Evolutionary conservation across 2,329 filamentous ascomycete genomes (phyloP).

Genomic region (Raffaelea deltoideospora): DNA sequence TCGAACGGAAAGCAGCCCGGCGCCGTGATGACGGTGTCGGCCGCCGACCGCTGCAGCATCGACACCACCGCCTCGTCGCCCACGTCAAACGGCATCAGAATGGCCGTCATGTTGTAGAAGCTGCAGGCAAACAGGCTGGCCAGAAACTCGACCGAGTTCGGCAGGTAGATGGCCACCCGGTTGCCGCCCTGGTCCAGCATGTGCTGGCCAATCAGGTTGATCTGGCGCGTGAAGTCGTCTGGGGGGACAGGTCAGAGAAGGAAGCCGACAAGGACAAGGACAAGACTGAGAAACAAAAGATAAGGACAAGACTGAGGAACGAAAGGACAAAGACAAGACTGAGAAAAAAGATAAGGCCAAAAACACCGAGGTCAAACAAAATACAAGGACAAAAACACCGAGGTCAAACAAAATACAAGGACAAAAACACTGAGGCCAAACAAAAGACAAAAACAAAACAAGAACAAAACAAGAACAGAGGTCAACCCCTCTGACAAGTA

Average conservation of each 20-base stretch:
- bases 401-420: too few relatives aligned
- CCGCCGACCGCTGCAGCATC: constrained; percentile 57
- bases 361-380: not conserved
- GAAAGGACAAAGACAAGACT: not conserved
- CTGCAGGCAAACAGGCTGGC: constrained; percentile 71
- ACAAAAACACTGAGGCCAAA: too few relatives aligned
- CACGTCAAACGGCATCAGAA: constrained; percentile 73
- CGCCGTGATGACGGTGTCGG: constrained; percentile 69
- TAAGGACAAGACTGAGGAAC: not conserved
- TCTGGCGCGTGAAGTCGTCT: constrained; percentile 67
- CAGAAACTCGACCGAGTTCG: constrained; percentile 84
- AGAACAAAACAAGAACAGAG: not conserved
- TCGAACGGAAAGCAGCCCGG: constrained; percentile 80
- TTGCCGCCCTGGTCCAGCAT: constrained; percentile 56
- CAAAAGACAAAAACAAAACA: constrained; percentile 1
- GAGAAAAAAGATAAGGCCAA: not conserved
- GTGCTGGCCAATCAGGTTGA: constrained; percentile 72
- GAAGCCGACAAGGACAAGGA: not conserved
- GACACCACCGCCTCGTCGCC: constrained; percentile 51
- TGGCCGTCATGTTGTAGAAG: constrained; percentile 76
- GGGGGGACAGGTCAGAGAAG: constrained; percentile 1
- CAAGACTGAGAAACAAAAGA: not conserved
- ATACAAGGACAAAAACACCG: not conserved
- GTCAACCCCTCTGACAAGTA: too few relatives aligned
- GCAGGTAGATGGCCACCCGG: constrained; percentile 76